Evolutionary conservation across 2,329 filamentous ascomycete species (phyloP).

Genomic region (Arthrobotrys megalospora): DNA sequence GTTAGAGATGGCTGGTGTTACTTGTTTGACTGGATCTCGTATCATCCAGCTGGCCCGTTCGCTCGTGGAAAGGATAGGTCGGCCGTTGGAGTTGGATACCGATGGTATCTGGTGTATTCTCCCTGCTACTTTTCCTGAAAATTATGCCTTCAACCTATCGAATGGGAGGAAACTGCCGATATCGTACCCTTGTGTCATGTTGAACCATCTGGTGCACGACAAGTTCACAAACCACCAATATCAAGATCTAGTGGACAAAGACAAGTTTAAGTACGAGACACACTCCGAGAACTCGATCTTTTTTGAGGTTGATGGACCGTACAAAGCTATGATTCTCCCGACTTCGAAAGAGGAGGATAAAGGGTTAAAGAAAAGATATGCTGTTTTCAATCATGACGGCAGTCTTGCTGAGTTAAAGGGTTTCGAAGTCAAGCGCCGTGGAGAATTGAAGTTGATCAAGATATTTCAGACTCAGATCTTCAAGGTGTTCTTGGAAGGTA

Average conservation of each 20-base stretch:
- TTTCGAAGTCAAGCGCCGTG: conserved; percentile 96
- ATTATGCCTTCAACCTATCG: conserved; percentile 93
- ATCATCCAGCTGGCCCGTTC: conserved; percentile 98
- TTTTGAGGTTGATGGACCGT: conserved; percentile 98
- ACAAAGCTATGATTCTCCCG: conserved; percentile 95
- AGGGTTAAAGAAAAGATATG: conserved; percentile 99
- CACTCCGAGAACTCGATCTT: conserved; percentile 99
- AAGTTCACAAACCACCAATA: conserved; percentile 98
- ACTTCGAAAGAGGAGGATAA: conserved; percentile 99
- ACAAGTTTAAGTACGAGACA: conserved; percentile 90
- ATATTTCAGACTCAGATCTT: conserved; percentile 99
- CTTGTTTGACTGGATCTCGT: conserved; percentile 92
- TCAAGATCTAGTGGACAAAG: conserved; percentile 85
- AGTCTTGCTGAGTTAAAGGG: conserved; percentile 95
- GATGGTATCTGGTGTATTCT: conserved; percentile 99
- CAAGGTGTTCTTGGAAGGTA: conserved; percentile 97
- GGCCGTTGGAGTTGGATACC: conserved; percentile 93
- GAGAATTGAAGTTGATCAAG: conserved; percentile 98
- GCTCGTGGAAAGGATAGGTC: conserved; percentile 91
- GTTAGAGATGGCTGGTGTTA: conserved; percentile 99
- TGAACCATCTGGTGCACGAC: conserved; percentile 95
- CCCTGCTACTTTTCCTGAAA: conserved; percentile 94
- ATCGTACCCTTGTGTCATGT: conserved; percentile 98
- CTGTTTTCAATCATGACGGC: conserved; percentile 98
- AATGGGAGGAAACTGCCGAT: conserved; percentile 97